Evolutionary conservation across 1,139 yeast genomes (phyloP).

Genomic region (Arxiozyma slooffiae): DNA sequence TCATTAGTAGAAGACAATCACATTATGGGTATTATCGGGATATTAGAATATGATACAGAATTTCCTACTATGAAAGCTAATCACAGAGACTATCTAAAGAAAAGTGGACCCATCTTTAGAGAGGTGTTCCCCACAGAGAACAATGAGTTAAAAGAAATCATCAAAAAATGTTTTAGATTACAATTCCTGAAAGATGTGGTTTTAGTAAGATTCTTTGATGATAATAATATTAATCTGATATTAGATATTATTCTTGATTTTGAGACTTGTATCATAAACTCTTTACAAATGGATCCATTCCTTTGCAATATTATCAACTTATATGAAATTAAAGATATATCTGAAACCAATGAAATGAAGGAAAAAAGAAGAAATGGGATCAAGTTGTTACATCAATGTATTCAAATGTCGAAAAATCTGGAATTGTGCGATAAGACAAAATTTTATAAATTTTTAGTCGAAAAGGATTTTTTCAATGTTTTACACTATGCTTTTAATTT

Average conservation of each 20-base stretch:
- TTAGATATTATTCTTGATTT: constrained; percentile 31
- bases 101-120: constrained; percentile 49
- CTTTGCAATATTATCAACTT: constrained; percentile 46
- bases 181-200: constrained; percentile 82
- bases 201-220: constrained; percentile 71
- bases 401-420: constrained; percentile 58
- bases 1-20: constrained; percentile 52
- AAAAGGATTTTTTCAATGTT: constrained; percentile 60
- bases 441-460: constrained; percentile 56
- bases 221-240: constrained; percentile 57
- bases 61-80: constrained; percentile 71
- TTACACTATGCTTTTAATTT: constrained; percentile 63
- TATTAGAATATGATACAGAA: constrained; percentile 87
- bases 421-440: constrained; percentile 55
- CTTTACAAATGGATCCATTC: constrained; percentile 47
- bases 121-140: constrained; percentile 60
- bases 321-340: constrained; percentile 31
- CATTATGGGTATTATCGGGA: constrained; percentile 60
- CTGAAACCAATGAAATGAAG: constrained; percentile 5
- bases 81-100: constrained; percentile 54
- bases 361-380: constrained; percentile 59
- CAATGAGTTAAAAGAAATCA: constrained; percentile 41
- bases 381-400: constrained; percentile 69
- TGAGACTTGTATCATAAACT: constrained; percentile 44
- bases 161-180: constrained; percentile 64